Evolutionary conservation across 2,329 filamentous ascomycete genomes (phyloP), one percentile per base, ranked within the genome.

Genomic region (Zarea fungicola): DNA sequence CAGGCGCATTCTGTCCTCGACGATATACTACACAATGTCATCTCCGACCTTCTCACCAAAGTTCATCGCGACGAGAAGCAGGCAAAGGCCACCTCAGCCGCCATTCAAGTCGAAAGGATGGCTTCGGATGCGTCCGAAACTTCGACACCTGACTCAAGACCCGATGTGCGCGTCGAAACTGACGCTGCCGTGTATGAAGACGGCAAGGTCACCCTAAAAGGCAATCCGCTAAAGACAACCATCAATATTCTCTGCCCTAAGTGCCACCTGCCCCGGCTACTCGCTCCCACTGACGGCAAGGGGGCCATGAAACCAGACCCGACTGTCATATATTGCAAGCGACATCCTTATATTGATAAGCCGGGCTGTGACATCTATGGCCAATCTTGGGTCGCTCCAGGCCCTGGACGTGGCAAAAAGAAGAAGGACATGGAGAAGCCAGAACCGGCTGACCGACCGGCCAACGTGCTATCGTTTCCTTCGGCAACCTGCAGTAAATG

Each of bases 291-390:
- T 57, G 83, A 85, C 59, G 84, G 84, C 57, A 83, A 80, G 58
- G 84, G 84, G 39, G 76, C 83, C 11, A 70, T 70, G 59, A 81
- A 81, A 60, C 83, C 83, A 36, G 80, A 85, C 50, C 85, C 85
- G 0, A 73, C 76, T 55, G 72, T 83, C 56, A 80, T 84, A 56
- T 91, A 90, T 73, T 92, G 87, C 76, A 88, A 87, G 66, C 83
- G 83, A 55, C 82, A 85, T 52, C 86, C 87, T 0, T 91, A 85
- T 72, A 86, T 89, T 52, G 81, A 87, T 56, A 84, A 87, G 62
- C 75, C 81, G 2, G 85, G 85, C 52, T 86, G 83, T 68, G 87
- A 92, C 65, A 88, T 91, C 55, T 90, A 90, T 65, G 87, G 85
- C 43, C 88, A 90, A 66, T 87, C 85, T 23, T 91, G 87, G 77